Evolutionary conservation across 805 yeast genomes (phyloP), one percentile per base, ranked within the genome.

Genomic region (Candida ulmi): DNA sequence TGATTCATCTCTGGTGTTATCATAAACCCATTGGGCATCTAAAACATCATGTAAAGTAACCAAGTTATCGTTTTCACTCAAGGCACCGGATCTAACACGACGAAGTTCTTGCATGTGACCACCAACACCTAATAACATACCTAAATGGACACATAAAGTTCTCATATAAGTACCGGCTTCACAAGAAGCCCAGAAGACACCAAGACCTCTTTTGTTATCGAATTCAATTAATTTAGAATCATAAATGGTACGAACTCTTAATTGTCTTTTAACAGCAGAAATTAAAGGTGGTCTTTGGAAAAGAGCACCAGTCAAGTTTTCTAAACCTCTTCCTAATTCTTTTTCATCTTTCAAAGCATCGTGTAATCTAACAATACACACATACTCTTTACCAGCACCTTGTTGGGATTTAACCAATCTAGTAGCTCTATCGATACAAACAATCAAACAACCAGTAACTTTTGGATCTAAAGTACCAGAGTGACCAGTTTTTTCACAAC

Each of bases 131-230:
- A 93, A 75, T 44, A 93, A 75, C 96, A 93, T 90, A 71, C 99
- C 99, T 58, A 93, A 72, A 68, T 93, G 99, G 42, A 93, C 99
- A 83, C 99, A 93, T 56, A 93, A 72, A 37, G 99, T 93, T 78
- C 99, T 85, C 96, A 93, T 93, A 71, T 93, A 93, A 45, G 99
- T 93, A 70, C 99, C 99, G 46, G 99, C 99, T 74, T 93, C 99
- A 77, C 99, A 93, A 31, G 95, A 85, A 44, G 98, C 99, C 99
- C 99, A 93, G 73, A 93, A 93, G 27, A 93, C 98, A 71, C 95
- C 95, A 47, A 93, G 75, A 55, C 93, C 91, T 68, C 98, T 83
- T 69, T 93, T 90, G 68, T 88, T 85, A 70, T 90, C 99, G 60
- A 93, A 93, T 69, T 93, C 99, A 57, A 93, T 80, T 62, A 93